These are phyloP conservation scores for Nigrospora oryzae DNA, from an alignment of 2,329 filamentous ascomycete species.

Conservation along the genomic window DNA sequence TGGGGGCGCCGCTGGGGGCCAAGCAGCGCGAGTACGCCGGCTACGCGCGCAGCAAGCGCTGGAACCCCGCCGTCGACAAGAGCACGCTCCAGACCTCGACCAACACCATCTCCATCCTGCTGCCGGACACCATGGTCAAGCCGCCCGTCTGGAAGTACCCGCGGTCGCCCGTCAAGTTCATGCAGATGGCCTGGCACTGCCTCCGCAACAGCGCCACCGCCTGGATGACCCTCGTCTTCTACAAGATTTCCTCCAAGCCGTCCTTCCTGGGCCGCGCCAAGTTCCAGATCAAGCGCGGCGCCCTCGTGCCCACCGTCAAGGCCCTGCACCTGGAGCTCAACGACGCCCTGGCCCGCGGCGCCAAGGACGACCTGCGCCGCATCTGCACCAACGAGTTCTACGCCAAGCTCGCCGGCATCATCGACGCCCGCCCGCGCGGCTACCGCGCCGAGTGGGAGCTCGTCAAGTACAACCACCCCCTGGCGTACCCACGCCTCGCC, in stretches of 20 bases:
- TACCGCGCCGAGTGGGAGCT: slow-evolving; percentile 46
- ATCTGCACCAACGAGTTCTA: slow-evolving; percentile 47
- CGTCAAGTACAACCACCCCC: slow-evolving; percentile 34
- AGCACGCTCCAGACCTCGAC: neutral
- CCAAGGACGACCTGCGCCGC: slow-evolving; percentile 37
- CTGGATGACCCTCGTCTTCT: slow-evolving; percentile 22
- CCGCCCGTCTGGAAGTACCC: slow-evolving; percentile 19
- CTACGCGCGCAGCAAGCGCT: too few species aligned
- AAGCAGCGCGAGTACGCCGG: neutral
- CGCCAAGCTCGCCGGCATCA: slow-evolving; percentile 39
- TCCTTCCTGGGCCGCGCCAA: slow-evolving; percentile 28
- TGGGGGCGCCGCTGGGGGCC: neutral
- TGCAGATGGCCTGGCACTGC: slow-evolving; percentile 12
- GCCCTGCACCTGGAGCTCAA: slow-evolving; percentile 54
- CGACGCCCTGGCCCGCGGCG: slow-evolving; percentile 50
- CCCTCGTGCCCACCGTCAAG: slow-evolving; percentile 44
- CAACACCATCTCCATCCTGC: slow-evolving; percentile 1
- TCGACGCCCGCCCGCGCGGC: slow-evolving; percentile 39
- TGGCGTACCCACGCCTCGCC: slow-evolving; percentile 39
- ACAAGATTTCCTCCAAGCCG: slow-evolving; percentile 38
- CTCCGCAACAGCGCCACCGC: slow-evolving; percentile 26
- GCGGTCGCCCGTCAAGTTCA: slow-evolving; percentile 11
- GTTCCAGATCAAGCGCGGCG: slow-evolving; percentile 32
- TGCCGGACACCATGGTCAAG: slow-evolving; percentile 14
- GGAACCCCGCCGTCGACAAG: too few species aligned